A percentile compares a stretch with the other conserved stretches of the same genome.
Conservation (phyloP, 1,284 basidiomycete species). For the Boletellus deceptivus region DNA sequence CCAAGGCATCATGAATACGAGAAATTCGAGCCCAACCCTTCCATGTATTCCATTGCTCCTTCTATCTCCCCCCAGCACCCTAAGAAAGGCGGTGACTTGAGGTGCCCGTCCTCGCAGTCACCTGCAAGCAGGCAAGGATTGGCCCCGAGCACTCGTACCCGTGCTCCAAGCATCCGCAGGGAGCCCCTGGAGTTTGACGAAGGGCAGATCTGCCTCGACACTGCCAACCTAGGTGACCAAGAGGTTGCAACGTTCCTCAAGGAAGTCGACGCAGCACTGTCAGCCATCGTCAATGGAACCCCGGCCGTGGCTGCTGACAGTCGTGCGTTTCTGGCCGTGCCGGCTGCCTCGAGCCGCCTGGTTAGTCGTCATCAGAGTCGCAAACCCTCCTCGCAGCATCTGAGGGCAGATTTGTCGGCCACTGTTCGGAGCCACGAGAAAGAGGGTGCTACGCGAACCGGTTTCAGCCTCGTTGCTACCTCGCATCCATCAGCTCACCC, state of each 20-base stretch:
- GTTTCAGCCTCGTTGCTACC: conserved; percentile 35
- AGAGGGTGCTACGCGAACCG: conserved; percentile 25
- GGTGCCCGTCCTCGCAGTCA: conserved; percentile 24
- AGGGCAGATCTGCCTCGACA: conserved; percentile 31
- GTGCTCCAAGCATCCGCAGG: conserved; percentile 29
- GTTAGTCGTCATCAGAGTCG: conserved; percentile 30
- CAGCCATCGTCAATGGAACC: conserved; percentile 24
- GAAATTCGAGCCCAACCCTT: conserved; percentile 28
- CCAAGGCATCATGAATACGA: conserved; percentile 26
- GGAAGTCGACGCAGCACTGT: conserved; percentile 30
- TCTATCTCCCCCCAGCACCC: conserved; percentile 25
- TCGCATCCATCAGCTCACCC: conserved; percentile 24
- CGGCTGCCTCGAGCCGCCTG: conserved; percentile 25
- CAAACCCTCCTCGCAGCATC: conserved; percentile 29
- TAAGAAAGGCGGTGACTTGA: conserved; percentile 26
- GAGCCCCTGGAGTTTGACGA: conserved; percentile 32
- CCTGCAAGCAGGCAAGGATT: conserved; percentile 31
- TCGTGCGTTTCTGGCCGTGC: conserved; percentile 31
- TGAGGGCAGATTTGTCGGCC: conserved; percentile 32
- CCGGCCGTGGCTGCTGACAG: conserved; percentile 33
- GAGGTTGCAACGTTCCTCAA: conserved; percentile 33
- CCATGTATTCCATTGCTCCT: conserved; percentile 32
- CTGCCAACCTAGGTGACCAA: conserved; percentile 30
- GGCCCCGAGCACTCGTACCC: conserved; percentile 16
- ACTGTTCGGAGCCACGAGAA: conserved; percentile 29